Conservation (phyloP, 2,329 filamentous ascomycete genomes). For the Talaromyces islandicus region DNA sequence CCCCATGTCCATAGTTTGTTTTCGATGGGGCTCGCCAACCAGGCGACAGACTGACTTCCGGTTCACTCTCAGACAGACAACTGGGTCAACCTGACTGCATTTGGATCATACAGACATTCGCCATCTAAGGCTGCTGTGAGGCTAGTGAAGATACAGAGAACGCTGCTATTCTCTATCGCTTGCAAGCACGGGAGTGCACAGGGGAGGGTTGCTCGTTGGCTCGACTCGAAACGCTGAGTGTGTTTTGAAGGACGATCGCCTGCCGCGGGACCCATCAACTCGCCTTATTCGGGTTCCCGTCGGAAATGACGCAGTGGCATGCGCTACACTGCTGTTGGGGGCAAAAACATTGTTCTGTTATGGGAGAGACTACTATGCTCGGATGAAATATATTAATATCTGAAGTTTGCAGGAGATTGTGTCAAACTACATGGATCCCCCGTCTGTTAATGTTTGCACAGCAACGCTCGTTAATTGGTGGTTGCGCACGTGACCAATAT, state of each 20-base stretch:
- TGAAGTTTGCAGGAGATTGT: not conserved
- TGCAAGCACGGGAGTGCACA: not conserved
- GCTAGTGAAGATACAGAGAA: not conserved
- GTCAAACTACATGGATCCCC: not conserved
- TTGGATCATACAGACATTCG: slow-evolving; percentile 5
- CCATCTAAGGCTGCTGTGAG: not conserved
- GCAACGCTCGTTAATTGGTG: not conserved
- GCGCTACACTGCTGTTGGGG: not conserved
- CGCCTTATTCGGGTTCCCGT: not conserved
- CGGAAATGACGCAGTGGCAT: not conserved
- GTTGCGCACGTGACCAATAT: not conserved
- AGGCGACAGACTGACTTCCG: not conserved
- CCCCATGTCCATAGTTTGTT: slow-evolving; percentile 8
- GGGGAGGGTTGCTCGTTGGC: not conserved
- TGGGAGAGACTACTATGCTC: not conserved
- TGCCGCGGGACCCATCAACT: not conserved
- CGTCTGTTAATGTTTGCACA: not conserved
- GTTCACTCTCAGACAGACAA: not conserved
- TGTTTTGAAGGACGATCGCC: not conserved
- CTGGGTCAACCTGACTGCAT: not conserved
- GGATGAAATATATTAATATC: not conserved
- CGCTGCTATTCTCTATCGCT: not conserved
- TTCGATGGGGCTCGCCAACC: slow-evolving; percentile 1
- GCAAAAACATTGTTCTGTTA: not conserved
- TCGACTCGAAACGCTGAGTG: not conserved